phyloP scores from a whole-genome alignment of 1,284 basidiomycete genomes.

The Rhodotorula sp. region DNA sequence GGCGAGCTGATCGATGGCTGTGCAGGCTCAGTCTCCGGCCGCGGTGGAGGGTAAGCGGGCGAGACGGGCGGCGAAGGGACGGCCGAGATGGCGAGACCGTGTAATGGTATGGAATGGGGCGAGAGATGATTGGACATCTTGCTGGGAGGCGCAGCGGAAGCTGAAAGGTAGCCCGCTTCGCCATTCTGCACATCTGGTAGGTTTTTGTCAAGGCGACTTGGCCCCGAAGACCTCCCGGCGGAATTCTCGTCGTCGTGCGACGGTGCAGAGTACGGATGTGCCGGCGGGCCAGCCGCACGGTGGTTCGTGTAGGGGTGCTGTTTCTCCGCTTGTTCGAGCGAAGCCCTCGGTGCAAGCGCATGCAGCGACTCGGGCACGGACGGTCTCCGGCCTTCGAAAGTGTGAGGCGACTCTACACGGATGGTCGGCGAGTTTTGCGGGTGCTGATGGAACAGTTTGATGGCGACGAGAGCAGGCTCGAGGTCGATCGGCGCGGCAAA shows the following conservation, averaged over 20 bases:
- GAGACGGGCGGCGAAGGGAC: not conserved
- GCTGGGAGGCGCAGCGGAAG: not conserved
- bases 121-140: not conserved
- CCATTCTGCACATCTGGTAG: not conserved
- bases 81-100: not conserved
- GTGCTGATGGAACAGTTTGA: not conserved
- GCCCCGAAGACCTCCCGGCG: no score
- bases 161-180: not conserved
- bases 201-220: no score
- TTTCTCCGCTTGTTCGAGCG: not conserved
- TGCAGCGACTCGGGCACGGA: not conserved
- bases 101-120: not conserved
- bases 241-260: no score
- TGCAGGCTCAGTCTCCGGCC: no score
- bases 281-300: not conserved
- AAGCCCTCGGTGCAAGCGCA: not conserved
- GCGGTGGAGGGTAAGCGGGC: not conserved
- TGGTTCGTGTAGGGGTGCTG: not conserved
- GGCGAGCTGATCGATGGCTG: not conserved
- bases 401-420: not conserved
- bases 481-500: slow-evolving; percentile 6
- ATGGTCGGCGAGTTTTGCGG: not conserved
- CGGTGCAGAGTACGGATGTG: not conserved
- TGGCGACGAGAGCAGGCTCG: not conserved
- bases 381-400: not conserved